phyloP scores from a whole-genome alignment of 345 rosid species.

The Rhizophora mangle region DNA sequence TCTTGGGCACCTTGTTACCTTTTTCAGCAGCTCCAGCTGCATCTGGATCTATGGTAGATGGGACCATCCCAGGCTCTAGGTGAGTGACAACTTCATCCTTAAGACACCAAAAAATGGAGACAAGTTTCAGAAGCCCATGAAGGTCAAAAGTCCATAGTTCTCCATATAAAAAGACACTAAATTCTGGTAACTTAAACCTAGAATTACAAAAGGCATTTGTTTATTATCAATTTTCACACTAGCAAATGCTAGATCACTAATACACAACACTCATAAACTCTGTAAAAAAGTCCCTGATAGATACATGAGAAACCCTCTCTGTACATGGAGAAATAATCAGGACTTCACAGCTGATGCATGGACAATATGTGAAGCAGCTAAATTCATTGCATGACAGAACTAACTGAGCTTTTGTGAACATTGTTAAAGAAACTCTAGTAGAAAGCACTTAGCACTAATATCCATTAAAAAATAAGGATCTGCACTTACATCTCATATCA shows the following conservation, averaged over 20 bases:
- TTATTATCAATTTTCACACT: no score
- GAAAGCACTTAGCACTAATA: not conserved
- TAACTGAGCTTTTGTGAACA: no score
- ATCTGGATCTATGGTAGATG: conserved; percentile 93
- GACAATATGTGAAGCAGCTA: no score
- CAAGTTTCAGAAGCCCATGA: not conserved
- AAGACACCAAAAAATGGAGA: conserved; percentile 13
- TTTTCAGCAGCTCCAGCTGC: conserved; percentile 68
- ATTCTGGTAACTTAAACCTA: not conserved
- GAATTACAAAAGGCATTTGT: not conserved
- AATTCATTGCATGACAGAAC: no score
- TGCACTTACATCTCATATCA: not conserved
- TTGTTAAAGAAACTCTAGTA: no score
- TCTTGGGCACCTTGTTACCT: conserved; percentile 58
- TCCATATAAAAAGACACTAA: no score
- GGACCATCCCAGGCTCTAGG: conserved; percentile 94
- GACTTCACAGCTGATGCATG: no score
- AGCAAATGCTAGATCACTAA: no score
- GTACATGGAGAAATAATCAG: no score
- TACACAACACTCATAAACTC: no score
- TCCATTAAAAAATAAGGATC: not conserved
- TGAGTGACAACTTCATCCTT: conserved; percentile 98
- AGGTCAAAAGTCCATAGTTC: not conserved
- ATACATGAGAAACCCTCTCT: no score
- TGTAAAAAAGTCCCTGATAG: no score